Evolutionary conservation across 2,329 filamentous ascomycete genomes (phyloP), one percentile per base, ranked within the genome.

Genomic region (Gaeumannomyces tritici): DNA sequence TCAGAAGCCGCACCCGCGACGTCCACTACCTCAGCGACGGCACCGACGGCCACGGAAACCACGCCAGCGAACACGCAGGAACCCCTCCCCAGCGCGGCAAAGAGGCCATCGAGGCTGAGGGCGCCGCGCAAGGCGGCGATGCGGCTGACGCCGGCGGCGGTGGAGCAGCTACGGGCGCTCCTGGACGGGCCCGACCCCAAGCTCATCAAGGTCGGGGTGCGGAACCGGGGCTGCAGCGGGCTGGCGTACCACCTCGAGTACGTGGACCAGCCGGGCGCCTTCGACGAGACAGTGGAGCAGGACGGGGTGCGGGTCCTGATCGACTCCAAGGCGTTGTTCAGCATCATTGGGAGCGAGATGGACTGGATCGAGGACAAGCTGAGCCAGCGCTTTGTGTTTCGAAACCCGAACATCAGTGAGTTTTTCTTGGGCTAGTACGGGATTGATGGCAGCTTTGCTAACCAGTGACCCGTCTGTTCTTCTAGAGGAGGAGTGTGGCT

Each of bases 261-360:
- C 69, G 93, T 98, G 60, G 93, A 98, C 69, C 93, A 93, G 80
- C 84, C 93, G 0, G 91, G 87, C 4, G 80, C 84, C 51, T 93
- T 98, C 70, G 95, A 99, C 70, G 95, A 99, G 75, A 82, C 88
- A 61, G 91, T 99, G 1, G 93, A 96, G 72, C 95, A 99, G 73
- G 95, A 98, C 70, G 95, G 93, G 0, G 93, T 99, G 63, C 93
- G 90, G 76, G 93, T 99, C 42, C 75, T 98, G 73, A 95, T 99
- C 63, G 95, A 99, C 75, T 96, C 91, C 81, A 98, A 97, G 79
- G 95, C 95, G 55, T 79, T 99, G 60, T 93, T 99, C 73, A 98
- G 93, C 75, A 98, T 99, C 62, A 97, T 99, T 69, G 95, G 95
- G 6, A 96, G 90, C 72, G 93, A 98, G 77, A 99, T 99, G 95